Evolutionary conservation across 2,329 filamentous ascomycete species (phyloP), one percentile per base, ranked within the genome.

Genomic region (Huntiella abstrusa): DNA sequence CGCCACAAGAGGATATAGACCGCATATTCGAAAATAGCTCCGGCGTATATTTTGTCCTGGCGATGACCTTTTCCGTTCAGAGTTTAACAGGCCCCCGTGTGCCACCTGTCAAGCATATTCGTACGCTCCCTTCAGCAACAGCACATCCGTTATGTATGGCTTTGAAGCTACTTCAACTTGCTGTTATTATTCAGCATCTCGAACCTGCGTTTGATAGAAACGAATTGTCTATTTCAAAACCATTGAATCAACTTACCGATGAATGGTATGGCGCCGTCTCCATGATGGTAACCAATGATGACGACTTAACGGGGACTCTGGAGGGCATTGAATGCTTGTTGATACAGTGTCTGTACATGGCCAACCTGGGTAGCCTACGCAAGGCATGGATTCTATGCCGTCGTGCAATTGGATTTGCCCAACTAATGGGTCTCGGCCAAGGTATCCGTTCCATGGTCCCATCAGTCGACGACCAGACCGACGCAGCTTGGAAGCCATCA

Each of bases 251-350:
- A 1, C 36, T 55, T n/a, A 61, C 63, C 51, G 50, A 13, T 22
- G 57, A 45, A 0, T 61, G 63, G 48, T 53, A 62, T 2, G 54
- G 55, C 5, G 52, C 57, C 0, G 55, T 63, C 1, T 53, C 55
- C 2, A 57, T 59, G 4, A 55, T 64, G 4, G 65, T 75, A 3
- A 67, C 66, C 0, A 63, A 62, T 3, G 66, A 72, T 34, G 68
- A 75, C 39, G 66, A 71, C 35, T 57, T 76, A 3, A 56, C 70
- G 1, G 65, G 65, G 16, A 68, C 64, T 3, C 53, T 68, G 1
- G 70, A 75, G 53, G 71, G 70, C 2, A 54, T 75, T 1, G 67
- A 74, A 54, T 67, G 67, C 43, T 57, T 76, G 0, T 54, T 67
- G 16, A 55, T 76, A 0, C 60, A 70, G 34, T 60, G 62, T 13